Base-by-base conservation (phyloP, 805 yeast species). In the Lipomyces chichibuensis region DNA sequence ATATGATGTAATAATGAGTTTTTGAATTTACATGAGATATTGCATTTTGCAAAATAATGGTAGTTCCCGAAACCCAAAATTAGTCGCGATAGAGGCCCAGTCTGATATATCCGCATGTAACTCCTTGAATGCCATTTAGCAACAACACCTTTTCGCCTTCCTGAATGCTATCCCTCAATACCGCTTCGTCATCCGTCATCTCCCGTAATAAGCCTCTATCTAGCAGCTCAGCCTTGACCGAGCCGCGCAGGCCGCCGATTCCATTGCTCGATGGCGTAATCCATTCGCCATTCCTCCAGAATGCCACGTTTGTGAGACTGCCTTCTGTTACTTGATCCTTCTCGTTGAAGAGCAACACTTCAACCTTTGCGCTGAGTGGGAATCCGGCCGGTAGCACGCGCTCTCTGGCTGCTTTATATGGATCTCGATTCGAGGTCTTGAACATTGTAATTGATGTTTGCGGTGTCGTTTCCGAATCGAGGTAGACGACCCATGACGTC, bases 121-220 rank as follows among this genome's bases (percentile, higher is more conserved):
- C 89, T 2, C 99, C 99, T 79, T 87, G 85, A 3, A 94, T 82
- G 8, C 92, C 97, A 77, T 94, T 94, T 76, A 92, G 87, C 29
- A 94, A 73, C 46, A 95, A 75, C 0, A 93, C 83, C 46, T 84
- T 86, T 65, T 88, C 92, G 4, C 96, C 97, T n/a, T 77, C 76
- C 39, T 75, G 73, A 2, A 94, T 72, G n/a, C 84, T 84, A 13
- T 79, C 76, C 27, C 81, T 74, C 1, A 75, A 72, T 3, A 90
- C 75, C 1, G 81, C 82, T 32, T 82, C 85, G 57, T 79, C 78
- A 27, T 37, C 65, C 8, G 35, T n/a, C 54, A 67, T 29, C 17
- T 72, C 72, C 20, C 52, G 29, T 1, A 91, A 77, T 37, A 80
- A 74, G 2, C 84, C 83, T 59, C 86, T 84, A 14, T 80, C 76